Evolutionary conservation across 225 moss, liverwort and hornwort species (phyloP).

Genomic region (Sphagnum contortum): DNA sequence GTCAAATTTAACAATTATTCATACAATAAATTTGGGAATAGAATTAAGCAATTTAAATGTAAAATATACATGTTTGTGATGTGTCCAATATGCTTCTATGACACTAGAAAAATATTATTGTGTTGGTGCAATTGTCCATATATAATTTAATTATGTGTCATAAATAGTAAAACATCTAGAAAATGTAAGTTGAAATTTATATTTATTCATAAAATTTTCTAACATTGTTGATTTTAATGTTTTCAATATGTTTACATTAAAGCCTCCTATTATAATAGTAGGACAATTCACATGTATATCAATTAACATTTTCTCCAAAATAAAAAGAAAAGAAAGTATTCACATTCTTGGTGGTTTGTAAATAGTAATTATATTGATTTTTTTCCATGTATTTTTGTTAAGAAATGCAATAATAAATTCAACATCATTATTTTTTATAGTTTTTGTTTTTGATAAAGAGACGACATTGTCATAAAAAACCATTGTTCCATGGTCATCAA

Average conservation of each 20-base stretch:
- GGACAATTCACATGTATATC: background rate
- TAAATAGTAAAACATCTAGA: too few species aligned
- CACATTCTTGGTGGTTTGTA: background rate
- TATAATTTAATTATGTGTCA: too few species aligned
- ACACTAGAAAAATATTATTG: too few species aligned
- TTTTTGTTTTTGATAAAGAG: background rate
- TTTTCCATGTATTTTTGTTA: background rate
- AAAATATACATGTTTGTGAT: too few species aligned
- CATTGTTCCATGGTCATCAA: background rate
- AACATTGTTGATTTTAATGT: too few species aligned
- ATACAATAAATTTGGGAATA: too few species aligned
- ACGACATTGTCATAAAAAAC: background rate
- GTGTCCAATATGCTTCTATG: too few species aligned
- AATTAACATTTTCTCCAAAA: background rate
- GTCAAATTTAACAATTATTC: too few species aligned
- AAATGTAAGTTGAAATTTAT: too few species aligned
- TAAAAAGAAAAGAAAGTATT: background rate
- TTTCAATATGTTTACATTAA: background rate
- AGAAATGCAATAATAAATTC: background rate
- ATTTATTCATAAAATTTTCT: too few species aligned
- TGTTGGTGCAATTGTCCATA: too few species aligned
- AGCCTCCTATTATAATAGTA: background rate
- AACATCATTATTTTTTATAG: background rate
- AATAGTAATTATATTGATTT: background rate
- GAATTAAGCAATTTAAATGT: too few species aligned